A percentile compares a stretch with the other conserved stretches of the same genome.
phyloP scores from a whole-genome alignment of 768 basidiomycete genomes.

The Scleroderma bovista region DNA sequence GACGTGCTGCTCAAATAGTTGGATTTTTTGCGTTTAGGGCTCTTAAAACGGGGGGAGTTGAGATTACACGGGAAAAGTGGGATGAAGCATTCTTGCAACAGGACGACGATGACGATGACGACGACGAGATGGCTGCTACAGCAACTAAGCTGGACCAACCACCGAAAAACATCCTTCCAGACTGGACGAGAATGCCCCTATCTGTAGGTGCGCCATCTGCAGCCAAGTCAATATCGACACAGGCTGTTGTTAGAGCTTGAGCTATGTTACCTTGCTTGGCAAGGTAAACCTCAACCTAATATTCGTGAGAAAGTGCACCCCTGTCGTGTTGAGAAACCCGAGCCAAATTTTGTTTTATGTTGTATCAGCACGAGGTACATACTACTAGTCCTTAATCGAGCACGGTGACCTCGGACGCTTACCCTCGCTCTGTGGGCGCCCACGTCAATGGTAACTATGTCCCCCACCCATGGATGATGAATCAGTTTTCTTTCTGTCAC shows the following conservation, averaged over 20 bases:
- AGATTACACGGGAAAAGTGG: constrained; percentile 81
- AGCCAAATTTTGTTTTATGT: no score
- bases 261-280: constrained; percentile 4
- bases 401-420: no score
- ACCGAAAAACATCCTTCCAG: constrained; percentile 54
- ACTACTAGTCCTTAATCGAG: no score
- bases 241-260: constrained; percentile 33
- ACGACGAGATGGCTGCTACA: constrained; percentile 27
- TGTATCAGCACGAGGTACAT: no score
- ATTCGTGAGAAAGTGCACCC: no score
- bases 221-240: constrained; percentile 14
- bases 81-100: constrained; percentile 55
- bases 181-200: constrained; percentile 73
- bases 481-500: no score
- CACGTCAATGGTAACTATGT: no score
- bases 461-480: no score
- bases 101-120: constrained; percentile 43
- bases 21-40: constrained; percentile 40
- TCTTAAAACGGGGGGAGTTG: constrained; percentile 81
- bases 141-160: constrained; percentile 20
- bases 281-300: no score
- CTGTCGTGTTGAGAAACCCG: no score
- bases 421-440: no score
- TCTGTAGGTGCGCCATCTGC: constrained; percentile 61
- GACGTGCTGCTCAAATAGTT: neutral